These are phyloP conservation scores for Hordeum vulgare DNA, from an alignment of 176 grass and related monocot genomes.

Conservation along the genomic window MorexV3_pseudomolecules_assembly NC_058518.1:135690393-135690892, in stretches of 20 bases:
- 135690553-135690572: not conserved
- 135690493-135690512: not conserved
- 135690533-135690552: not conserved
- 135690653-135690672: not conserved
- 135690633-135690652: conserved; percentile 2
- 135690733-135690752: conserved; percentile 82
- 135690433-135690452: not conserved
- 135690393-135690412: not conserved
- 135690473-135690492: not conserved
- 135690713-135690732: conserved; percentile 94
- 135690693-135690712: conserved; percentile 53
- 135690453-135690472: not conserved
- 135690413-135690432: not conserved
- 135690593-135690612: not conserved
- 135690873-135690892: conserved; percentile 97
- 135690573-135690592: not conserved
- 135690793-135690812: conserved; percentile 98
- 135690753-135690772: conserved; percentile 89
- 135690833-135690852: conserved; percentile 92
- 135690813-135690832: conserved; percentile 99
- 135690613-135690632: not conserved
- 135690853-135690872: conserved; percentile 98
- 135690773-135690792: conserved; percentile 80
- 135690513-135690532: not conserved
- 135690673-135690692: not conserved